These are phyloP conservation scores for Aspergillus fructus DNA, from an alignment of 2,329 filamentous ascomycete species.

Conservation along the genomic window DNA sequence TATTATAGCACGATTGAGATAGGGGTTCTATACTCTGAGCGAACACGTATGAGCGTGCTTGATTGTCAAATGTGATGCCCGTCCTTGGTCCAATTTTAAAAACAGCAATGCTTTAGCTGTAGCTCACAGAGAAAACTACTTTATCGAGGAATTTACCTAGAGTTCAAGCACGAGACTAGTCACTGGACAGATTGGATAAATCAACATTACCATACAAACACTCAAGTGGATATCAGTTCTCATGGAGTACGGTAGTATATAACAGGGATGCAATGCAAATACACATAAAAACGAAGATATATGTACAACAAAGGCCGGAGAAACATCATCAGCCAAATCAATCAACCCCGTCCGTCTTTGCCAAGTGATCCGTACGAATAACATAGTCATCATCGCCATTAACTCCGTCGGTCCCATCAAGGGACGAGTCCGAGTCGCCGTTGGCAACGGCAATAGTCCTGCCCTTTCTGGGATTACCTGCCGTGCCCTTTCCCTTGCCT, in stretches of 20 bases:
- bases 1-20: no score
- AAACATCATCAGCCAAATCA: neutral
- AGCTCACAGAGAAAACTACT: no score
- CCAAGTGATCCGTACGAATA: slow-evolving; percentile 39
- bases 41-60: no score
- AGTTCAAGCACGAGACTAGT: no score
- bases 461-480: slow-evolving; percentile 27
- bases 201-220: no score
- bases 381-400: slow-evolving; percentile 40
- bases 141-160: no score
- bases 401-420: slow-evolving; percentile 25
- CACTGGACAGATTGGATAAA: no score
- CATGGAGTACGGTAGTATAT: neutral
- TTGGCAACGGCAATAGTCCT: slow-evolving; percentile 35
- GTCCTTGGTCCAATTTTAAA: no score
- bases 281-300: neutral
- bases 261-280: neutral
- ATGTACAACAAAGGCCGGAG: neutral
- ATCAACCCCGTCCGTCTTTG: slow-evolving; percentile 11
- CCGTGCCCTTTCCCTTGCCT: slow-evolving; percentile 22
- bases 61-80: no score
- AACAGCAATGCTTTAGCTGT: no score
- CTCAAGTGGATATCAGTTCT: neutral
- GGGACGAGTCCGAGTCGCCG: slow-evolving; percentile 33
- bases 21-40: no score